A percentile compares a stretch with the other conserved stretches of the same genome.
Evolutionary conservation across 2,329 filamentous ascomycete genomes (phyloP).

Genomic region (Metarhizium brunneum): DNA sequence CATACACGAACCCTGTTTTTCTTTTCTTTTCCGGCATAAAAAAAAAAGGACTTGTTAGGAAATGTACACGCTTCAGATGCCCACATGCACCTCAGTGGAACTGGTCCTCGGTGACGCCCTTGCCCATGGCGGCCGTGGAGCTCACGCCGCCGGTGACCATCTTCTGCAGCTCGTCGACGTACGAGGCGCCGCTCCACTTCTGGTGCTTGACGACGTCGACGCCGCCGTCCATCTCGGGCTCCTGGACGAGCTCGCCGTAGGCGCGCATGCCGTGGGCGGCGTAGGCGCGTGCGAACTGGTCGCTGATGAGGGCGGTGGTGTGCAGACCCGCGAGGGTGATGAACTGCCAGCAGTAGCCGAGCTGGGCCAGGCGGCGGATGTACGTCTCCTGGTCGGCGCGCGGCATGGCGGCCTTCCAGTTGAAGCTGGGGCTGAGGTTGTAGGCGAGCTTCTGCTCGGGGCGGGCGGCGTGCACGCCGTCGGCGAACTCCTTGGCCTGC

Average conservation of each 20-base stretch:
- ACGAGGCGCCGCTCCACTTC: conserved; percentile 95
- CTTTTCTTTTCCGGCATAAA: no score
- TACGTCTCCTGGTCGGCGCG: conserved; percentile 92
- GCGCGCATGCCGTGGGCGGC: conserved; percentile 81
- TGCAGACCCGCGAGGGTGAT: conserved; percentile 98
- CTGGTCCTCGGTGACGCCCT: conserved; percentile 96
- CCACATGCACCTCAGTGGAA: conserved; percentile 39
- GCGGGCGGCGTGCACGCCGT: conserved; percentile 88
- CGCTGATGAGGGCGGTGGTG: conserved; percentile 84
- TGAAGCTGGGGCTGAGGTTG: conserved; percentile 98
- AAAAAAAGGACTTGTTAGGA: no score
- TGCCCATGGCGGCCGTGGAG: conserved; percentile 91
- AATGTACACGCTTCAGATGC: background rate
- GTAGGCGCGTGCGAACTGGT: conserved; percentile 81
- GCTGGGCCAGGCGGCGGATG: conserved; percentile 73
- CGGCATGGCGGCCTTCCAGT: conserved; percentile 97
- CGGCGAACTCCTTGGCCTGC: conserved; percentile 88
- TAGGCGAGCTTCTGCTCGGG: conserved; percentile 98
- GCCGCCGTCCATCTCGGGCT: conserved; percentile 85
- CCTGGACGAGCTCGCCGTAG: conserved; percentile 94
- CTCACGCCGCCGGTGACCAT: conserved; percentile 93
- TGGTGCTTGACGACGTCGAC: conserved; percentile 97
- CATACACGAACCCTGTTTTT: no score
- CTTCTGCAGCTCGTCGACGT: conserved; percentile 89
- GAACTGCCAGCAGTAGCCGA: conserved; percentile 99